Percentiles rank a stretch among this genome's conserved stretches.
Conservation (phyloP, 2,329 filamentous ascomycete genomes). For the Lasiodiplodia citricola region DNA sequence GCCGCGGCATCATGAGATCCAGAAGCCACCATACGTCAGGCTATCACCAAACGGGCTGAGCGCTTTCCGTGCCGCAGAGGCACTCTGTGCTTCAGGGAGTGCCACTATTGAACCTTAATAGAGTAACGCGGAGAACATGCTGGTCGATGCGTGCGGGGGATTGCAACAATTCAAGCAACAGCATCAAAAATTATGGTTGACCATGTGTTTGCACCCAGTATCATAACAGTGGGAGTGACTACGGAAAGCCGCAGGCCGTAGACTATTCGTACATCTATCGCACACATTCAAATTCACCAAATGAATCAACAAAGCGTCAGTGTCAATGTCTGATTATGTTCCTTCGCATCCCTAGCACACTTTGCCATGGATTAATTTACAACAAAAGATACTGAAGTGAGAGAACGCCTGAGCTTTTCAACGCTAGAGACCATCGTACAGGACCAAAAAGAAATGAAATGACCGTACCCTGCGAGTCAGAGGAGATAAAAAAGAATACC, state of each 20-base stretch:
- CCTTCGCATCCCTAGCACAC: neutral
- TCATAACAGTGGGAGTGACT: neutral
- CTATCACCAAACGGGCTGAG: too few species aligned
- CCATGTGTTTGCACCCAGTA: neutral
- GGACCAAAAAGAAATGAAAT: neutral
- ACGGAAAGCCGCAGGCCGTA: neutral
- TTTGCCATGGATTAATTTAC: constrained; percentile 16
- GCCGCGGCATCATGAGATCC: neutral
- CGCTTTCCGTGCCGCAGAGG: neutral
- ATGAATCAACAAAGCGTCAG: neutral
- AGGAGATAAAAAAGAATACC: neutral
- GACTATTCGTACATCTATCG: neutral
- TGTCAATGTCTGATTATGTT: neutral
- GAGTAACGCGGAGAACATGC: neutral
- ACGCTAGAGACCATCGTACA: neutral
- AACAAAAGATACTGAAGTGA: neutral
- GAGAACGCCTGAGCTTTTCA: neutral
- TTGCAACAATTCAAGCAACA: neutral
- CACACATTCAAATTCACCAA: neutral
- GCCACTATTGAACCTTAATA: neutral
- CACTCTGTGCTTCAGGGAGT: neutral
- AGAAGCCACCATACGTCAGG: neutral
- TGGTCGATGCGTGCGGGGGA: neutral
- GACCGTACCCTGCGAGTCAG: neutral
- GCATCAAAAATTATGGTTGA: too few species aligned